Evolutionary conservation across 345 rosid genomes (phyloP).

Genomic region (Populus tremula): DNA sequence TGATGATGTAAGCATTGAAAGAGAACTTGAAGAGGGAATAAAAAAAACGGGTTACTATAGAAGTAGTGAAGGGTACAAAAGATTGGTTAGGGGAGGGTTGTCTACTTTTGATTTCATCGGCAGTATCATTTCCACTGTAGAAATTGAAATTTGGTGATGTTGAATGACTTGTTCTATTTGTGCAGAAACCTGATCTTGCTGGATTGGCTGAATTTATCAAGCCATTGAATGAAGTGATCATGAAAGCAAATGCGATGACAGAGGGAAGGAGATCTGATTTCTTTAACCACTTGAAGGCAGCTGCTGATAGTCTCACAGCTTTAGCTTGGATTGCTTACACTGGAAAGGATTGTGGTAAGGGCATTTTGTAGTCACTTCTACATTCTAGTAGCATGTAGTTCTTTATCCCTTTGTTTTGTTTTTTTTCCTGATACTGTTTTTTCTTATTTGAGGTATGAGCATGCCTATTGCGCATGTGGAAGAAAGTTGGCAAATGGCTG

Average conservation of each 20-base stretch:
- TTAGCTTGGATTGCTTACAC: conserved; percentile 93
- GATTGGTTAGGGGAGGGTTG: background rate
- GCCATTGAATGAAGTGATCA: conserved; percentile 76
- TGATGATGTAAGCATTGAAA: background rate
- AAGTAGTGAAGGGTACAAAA: background rate
- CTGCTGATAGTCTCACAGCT: conserved; percentile 75
- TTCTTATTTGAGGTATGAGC: conserved; percentile 70
- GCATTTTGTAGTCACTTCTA: background rate
- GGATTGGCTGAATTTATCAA: conserved; percentile 77
- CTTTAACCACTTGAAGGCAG: conserved; percentile 85
- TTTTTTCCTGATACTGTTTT: conserved; percentile 4
- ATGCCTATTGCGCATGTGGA: conserved; percentile 98
- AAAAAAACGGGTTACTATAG: background rate
- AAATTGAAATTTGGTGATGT: background rate
- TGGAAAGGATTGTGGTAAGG: conserved; percentile 88
- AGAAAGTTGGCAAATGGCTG: conserved; percentile 99
- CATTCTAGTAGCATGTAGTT: background rate
- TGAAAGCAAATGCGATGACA: conserved; percentile 71
- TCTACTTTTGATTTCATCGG: background rate
- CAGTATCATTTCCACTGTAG: background rate
- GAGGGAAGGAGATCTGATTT: conserved; percentile 82
- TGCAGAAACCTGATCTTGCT: conserved; percentile 71
- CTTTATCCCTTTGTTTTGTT: background rate
- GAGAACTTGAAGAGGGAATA: background rate
- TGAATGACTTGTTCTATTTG: conserved; percentile 19